phyloP scores from a whole-genome alignment of 768 basidiomycete species.

The Boletus subparvulus region DNA sequence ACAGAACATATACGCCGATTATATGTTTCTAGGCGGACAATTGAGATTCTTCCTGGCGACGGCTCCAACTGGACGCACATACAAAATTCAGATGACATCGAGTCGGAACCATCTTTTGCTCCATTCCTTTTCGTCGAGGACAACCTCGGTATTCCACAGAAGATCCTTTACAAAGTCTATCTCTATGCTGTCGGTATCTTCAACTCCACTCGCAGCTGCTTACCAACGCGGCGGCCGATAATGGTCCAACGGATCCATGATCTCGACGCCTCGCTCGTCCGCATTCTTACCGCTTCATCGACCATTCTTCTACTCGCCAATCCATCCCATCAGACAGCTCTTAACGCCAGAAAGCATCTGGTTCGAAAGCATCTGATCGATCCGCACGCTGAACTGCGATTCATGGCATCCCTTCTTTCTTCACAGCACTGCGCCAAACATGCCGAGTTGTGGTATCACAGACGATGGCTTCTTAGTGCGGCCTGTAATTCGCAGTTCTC shows the following conservation, averaged over 20 bases:
- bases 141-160: constrained; percentile 66
- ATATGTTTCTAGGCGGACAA: constrained; percentile 33
- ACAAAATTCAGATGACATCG: constrained; percentile 8
- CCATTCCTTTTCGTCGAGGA: constrained; percentile 59
- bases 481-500: constrained; percentile 26
- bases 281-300: constrained; percentile 35
- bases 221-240: neutral
- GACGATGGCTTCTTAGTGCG: constrained; percentile 58
- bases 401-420: constrained; percentile 48
- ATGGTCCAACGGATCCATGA: neutral
- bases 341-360: constrained; percentile 59
- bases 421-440: constrained; percentile 60
- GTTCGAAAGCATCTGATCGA: constrained; percentile 39
- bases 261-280: constrained; percentile 8
- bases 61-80: constrained; percentile 43
- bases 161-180: constrained; percentile 53
- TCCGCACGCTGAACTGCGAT: constrained; percentile 46
- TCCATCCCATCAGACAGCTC: constrained; percentile 66
- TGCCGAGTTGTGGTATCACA: constrained; percentile 68
- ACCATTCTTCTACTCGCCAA: constrained; percentile 60
- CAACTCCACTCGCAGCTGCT: constrained; percentile 21
- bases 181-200: constrained; percentile 42
- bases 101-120: constrained; percentile 20
- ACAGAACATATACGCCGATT: neutral
- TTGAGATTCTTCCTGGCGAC: constrained; percentile 66